phyloP scores from a whole-genome alignment of 352 stramenopile genomes.

The Blastocystis sp. region DNA sequence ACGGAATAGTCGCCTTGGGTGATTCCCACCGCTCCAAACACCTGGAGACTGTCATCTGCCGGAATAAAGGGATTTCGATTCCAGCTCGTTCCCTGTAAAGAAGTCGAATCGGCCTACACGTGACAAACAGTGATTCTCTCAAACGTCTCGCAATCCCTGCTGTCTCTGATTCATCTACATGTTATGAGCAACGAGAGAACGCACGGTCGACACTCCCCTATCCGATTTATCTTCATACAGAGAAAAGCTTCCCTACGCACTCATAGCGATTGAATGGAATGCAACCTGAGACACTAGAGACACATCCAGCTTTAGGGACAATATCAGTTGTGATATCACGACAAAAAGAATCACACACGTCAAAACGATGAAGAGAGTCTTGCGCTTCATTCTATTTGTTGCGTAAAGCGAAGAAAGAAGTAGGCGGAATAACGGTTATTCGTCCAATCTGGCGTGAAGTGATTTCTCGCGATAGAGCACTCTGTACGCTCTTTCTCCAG shows the following conservation, averaged over 20 bases:
- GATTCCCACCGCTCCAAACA: background rate
- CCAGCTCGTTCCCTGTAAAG: background rate
- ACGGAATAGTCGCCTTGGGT: background rate
- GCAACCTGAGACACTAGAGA: conserved; percentile 33
- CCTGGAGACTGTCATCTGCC: background rate
- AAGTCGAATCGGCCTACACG: background rate
- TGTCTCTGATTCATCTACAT: background rate
- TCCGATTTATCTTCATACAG: conserved; percentile 6
- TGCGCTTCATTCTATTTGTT: background rate
- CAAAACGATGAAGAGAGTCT: conserved; percentile 7
- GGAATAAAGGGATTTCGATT: conserved; percentile 8
- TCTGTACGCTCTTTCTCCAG: no score
- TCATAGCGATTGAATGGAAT: background rate
- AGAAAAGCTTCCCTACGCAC: background rate
- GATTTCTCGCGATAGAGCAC: no score
- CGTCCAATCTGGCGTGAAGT: background rate
- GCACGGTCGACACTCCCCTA: background rate
- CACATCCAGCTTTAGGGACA: conserved; percentile 61
- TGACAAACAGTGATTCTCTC: background rate
- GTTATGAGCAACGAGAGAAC: background rate
- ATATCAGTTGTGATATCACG: conserved; percentile 19
- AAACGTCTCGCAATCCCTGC: background rate
- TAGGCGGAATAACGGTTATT: conserved; percentile 31
- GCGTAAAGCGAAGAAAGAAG: background rate
- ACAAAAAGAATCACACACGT: conserved; percentile 8